Base-by-base conservation (phyloP, 2,329 filamentous ascomycete species). In the Fusarium napiforme region DNA sequence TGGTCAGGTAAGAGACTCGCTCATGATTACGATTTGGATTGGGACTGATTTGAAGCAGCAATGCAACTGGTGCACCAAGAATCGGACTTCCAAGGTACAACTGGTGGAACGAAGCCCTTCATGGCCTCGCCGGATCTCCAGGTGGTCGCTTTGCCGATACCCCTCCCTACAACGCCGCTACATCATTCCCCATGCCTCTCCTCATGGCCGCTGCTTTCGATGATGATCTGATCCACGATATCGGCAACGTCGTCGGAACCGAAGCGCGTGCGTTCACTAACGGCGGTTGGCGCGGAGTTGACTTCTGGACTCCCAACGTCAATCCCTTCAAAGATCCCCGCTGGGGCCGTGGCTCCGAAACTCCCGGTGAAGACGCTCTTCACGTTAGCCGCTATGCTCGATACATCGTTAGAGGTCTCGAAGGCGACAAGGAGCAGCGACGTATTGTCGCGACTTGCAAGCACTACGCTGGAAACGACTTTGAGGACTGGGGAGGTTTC, bases 61-160 rank as follows among this genome's bases (percentile, higher is more conserved):
- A 67, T 4, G n/a, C 64, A 1, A 67, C 64, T 11, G 64, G 64
- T 1, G 64, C 62, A 2, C 64, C 64, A 2, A 30, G 64, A 4
- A 66, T 67, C 1, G 62, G 64, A 0, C 64, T 67, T 0, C 64
- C 64, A 2, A 39, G 64, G 7, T 67, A 67, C 16, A 67, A 67
- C 39, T 67, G 64, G 64, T 67, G 64, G 64, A 67, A 67, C 5
- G 64, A 67, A 36, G 64, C 64, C 8, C 64, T 67, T 0, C 62
- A 67, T 9, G 64, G 64, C 0, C 5, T 67, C 1, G 62, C 62
- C 0, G 62, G 62, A 3, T 34, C 64, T 19, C 64, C 64, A 4
- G 64, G 62, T 2, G 47, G 9, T 4, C 21, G 11, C 10, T 67
- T 66, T 1, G 43, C 37, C 10, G 19, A 67, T 0, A 36, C 64